A percentile compares a stretch with the other conserved stretches of the same genome.
These are phyloP conservation scores for Daedaleopsis nitida DNA, from an alignment of 768 basidiomycete genomes.

Conservation along the genomic window DNA sequence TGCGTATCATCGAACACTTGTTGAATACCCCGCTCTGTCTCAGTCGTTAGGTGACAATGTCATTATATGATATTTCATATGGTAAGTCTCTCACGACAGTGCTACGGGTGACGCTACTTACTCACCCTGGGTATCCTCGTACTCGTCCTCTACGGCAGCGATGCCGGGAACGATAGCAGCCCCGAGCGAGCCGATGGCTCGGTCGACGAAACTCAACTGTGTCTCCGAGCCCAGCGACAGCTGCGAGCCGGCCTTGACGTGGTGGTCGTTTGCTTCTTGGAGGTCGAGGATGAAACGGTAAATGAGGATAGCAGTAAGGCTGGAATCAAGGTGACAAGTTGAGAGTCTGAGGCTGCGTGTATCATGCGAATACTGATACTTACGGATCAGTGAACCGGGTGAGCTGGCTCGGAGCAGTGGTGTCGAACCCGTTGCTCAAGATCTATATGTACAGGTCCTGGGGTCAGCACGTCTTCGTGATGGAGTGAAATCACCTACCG, in stretches of 20 bases:
- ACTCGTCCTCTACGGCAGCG: background rate
- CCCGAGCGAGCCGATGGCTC: background rate
- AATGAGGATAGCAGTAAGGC: conserved; percentile 2
- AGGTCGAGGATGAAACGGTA: background rate
- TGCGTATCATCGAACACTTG: no score
- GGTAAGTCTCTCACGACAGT: no score
- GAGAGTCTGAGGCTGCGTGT: no score
- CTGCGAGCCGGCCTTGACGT: conserved; percentile 5
- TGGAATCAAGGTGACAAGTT: background rate
- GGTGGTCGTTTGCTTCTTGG: conserved; percentile 1
- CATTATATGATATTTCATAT: no score
- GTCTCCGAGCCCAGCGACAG: background rate
- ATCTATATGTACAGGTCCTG: no score
- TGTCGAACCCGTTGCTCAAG: no score
- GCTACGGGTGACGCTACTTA: no score
- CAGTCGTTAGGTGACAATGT: no score
- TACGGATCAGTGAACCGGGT: no score
- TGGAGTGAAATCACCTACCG: background rate
- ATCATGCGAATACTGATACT: no score
- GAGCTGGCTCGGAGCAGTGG: no score
- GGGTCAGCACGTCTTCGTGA: background rate
- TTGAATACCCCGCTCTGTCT: no score
- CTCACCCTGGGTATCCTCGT: background rate
- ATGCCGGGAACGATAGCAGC: background rate
- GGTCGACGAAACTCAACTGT: background rate